Evolutionary conservation across 1,139 yeast genomes (phyloP), one percentile per base, ranked within the genome.

Genomic region (Candida sojae): DNA sequence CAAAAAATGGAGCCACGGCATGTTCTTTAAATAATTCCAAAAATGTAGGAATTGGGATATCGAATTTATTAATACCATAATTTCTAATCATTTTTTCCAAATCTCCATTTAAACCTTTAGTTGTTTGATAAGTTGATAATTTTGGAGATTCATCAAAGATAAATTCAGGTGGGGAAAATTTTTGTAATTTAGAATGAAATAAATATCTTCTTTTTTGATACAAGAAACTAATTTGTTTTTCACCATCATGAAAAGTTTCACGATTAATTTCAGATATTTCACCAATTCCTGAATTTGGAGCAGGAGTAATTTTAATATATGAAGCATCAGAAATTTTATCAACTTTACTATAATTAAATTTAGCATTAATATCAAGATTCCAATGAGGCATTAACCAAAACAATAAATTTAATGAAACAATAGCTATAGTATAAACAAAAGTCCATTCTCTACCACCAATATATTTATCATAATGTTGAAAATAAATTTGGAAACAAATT

Each of bases 1-100:
- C 97, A 61, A 93, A 93, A 67, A 95, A 89, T 9, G 99, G 99
- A 10, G 99, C 98, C 42, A 95, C 96, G 6, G 98, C 99, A 66
- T 93, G 99, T 68, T 93, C 99, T 65, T 90, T 87, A 75, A 93
- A 93, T 61, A 93, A 77, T 67, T 93, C 99, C 53, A 80, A 57
- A 61, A 93, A 92, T 1, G 96, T 83, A 43, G 99, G 99, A 47
- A 95, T 81, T 34, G 99, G 99, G 56, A 93, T 93, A 63, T 93
- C 99, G 63, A 93, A 93, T 58, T 80, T 80, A 71, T 93, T 93
- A 55, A 77, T 76, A 45, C 99, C 99, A 61, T 88, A 93, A 51
- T 80, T 72, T 61, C 92, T 80, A 46, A 65, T 68, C 38, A 75
- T 62, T 48, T 77, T 79, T 26, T 79, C 79, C 57, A 88, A 67